Evolutionary conservation across 1,139 yeast genomes (phyloP).

Genomic region (Candida mesenterica): DNA sequence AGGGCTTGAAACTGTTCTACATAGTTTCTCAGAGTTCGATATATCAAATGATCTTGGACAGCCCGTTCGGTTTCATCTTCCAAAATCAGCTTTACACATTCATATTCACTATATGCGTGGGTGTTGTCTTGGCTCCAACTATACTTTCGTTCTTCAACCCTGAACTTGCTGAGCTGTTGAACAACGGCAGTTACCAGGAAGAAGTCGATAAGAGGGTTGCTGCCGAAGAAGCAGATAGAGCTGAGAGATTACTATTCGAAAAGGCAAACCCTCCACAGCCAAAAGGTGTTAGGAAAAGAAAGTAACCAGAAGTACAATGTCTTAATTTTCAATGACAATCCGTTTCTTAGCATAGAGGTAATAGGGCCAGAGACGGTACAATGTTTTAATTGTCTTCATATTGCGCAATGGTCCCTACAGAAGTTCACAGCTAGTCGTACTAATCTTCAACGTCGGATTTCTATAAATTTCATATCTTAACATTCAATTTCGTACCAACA

Average conservation of each 20-base stretch:
- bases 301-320: background rate
- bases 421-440: too few species aligned
- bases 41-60: constrained; percentile 32
- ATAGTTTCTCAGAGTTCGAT: constrained; percentile 35
- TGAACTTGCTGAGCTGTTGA: constrained; percentile 36
- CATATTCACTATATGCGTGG: constrained; percentile 28
- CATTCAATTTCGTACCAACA: constrained; percentile 34
- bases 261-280: too few species aligned
- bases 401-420: too few species aligned
- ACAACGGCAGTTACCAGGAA: constrained; percentile 18
- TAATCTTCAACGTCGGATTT: too few species aligned
- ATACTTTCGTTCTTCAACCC: constrained; percentile 33
- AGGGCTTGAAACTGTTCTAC: constrained; percentile 32
- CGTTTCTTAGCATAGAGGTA: too few species aligned
- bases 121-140: constrained; percentile 37
- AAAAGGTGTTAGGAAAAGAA: background rate
- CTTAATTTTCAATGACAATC: too few species aligned
- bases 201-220: constrained; percentile 7
- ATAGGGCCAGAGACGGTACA: too few species aligned
- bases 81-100: constrained; percentile 36
- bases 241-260: too few species aligned
- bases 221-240: constrained; percentile 9
- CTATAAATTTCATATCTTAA: constrained; percentile 22
- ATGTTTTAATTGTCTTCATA: too few species aligned
- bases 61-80: constrained; percentile 47